Conservation (phyloP, 768 basidiomycete species). For the Suillus decipiens region DNA sequence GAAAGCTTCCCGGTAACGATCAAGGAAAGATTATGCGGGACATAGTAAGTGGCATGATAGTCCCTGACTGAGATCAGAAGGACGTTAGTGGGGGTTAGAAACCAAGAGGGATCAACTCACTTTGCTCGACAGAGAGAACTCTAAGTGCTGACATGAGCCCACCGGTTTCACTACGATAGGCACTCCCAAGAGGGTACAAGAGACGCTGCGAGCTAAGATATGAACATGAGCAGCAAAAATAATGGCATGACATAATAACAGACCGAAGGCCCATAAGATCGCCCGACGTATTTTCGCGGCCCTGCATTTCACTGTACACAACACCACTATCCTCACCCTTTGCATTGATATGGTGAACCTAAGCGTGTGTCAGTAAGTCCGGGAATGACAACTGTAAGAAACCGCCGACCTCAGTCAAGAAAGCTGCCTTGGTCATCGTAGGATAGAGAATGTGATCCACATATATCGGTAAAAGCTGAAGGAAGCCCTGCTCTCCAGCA, state of each 20-base stretch:
- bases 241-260: conserved; percentile 25
- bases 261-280: conserved; percentile 90
- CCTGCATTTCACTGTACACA: conserved; percentile 97
- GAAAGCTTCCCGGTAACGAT: conserved; percentile 88
- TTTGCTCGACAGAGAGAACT: conserved; percentile 83
- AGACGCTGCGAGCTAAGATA: conserved; percentile 67
- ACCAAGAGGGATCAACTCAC: conserved; percentile 42
- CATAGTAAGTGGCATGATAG: conserved; percentile 89
- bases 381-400: not conserved
- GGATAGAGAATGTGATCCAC: conserved; percentile 97
- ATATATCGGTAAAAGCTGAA: conserved; percentile 85
- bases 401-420: conserved; percentile 56
- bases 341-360: conserved; percentile 94
- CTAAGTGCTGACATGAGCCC: conserved; percentile 93
- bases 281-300: conserved; percentile 87
- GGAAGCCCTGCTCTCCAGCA: conserved; percentile 90
- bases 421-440: conserved; percentile 87
- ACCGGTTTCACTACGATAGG: conserved; percentile 95
- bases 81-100: conserved; percentile 18
- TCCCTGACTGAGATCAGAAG: conserved; percentile 63
- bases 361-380: conserved; percentile 8
- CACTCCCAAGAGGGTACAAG: conserved; percentile 81
- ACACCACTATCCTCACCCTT: conserved; percentile 94
- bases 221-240: conserved; percentile 11
- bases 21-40: conserved; percentile 90